phyloP scores from a whole-genome alignment of 148 eudicot genomes.

The Talinum fruticosum region DNA sequence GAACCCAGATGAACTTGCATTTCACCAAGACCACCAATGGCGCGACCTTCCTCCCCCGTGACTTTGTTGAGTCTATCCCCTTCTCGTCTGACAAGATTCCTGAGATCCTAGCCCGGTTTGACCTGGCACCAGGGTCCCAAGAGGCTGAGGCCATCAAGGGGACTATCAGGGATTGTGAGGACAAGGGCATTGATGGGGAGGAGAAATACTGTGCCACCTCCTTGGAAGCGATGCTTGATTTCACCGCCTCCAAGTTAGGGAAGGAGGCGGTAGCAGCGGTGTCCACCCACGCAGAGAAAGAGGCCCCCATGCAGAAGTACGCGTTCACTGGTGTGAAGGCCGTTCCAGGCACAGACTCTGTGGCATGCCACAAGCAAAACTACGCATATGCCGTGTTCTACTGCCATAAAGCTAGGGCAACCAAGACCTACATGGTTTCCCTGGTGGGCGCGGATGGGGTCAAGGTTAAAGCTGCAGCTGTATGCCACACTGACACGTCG shows the following conservation, averaged over 20 bases:
- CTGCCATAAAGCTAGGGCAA: slow-evolving; percentile 22
- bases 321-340: slow-evolving; percentile 22
- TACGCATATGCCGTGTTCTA: slow-evolving; percentile 29
- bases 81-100: slow-evolving; percentile 48
- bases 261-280: slow-evolving; percentile 31
- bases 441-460: slow-evolving; percentile 23
- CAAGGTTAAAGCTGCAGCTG: slow-evolving; percentile 20
- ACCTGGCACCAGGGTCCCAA: slow-evolving; percentile 38
- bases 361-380: slow-evolving; percentile 32
- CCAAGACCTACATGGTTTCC: slow-evolving; percentile 22
- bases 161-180: slow-evolving; percentile 52
- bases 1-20: slow-evolving; percentile 42
- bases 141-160: slow-evolving; percentile 44
- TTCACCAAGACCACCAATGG: slow-evolving; percentile 35
- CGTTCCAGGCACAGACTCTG: slow-evolving; percentile 1
- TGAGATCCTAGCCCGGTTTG: slow-evolving; percentile 34
- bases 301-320: slow-evolving; percentile 28
- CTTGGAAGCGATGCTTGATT: slow-evolving; percentile 71
- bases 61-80: slow-evolving; percentile 45
- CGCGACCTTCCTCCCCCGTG: slow-evolving; percentile 46
- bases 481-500: slow-evolving; percentile 34
- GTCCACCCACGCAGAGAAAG: slow-evolving; percentile 30
- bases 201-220: slow-evolving; percentile 68
- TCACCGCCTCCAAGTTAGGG: slow-evolving; percentile 43
- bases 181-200: slow-evolving; percentile 37